Evolutionary conservation across 2,329 filamentous ascomycete species (phyloP).

Genomic region (Aspergillus ustus): DNA sequence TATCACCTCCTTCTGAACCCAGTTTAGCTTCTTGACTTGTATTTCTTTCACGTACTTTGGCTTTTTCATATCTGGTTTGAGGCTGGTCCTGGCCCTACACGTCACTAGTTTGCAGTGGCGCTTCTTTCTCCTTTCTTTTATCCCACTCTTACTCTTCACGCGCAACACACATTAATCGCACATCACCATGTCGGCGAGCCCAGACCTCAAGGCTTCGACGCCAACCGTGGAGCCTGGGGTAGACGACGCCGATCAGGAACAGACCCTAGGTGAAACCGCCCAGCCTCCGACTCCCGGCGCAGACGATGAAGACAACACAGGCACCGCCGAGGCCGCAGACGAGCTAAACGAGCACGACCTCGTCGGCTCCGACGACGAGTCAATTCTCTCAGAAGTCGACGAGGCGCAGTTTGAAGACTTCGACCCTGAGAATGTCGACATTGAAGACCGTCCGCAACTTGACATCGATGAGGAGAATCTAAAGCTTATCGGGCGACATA

Average conservation of each 20-base stretch:
- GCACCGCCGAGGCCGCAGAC: conserved; percentile 39
- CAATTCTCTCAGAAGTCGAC: conserved; percentile 66
- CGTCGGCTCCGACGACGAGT: conserved; percentile 62
- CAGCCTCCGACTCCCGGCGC: conserved; percentile 34
- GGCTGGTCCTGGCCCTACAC: conserved; percentile 9
- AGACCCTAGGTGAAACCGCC: conserved; percentile 25
- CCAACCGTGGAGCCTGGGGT: conserved; percentile 23
- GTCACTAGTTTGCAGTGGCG: background rate
- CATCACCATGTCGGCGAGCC: conserved; percentile 44
- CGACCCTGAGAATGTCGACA: conserved; percentile 63
- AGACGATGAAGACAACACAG: conserved; percentile 31
- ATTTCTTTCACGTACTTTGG: background rate
- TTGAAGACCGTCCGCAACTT: conserved; percentile 63
- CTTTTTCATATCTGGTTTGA: background rate
- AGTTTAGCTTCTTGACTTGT: background rate
- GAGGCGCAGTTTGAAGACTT: conserved; percentile 70
- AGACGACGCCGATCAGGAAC: conserved; percentile 12
- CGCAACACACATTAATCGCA: background rate
- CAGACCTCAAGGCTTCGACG: conserved; percentile 32
- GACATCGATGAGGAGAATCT: conserved; percentile 66
- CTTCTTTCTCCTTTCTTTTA: conserved; percentile 11
- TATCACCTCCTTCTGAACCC: background rate
- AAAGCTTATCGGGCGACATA: conserved; percentile 64
- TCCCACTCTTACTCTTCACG: background rate
- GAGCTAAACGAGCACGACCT: conserved; percentile 16